Percentiles rank a stretch among this genome's conserved stretches.
phyloP scores from a whole-genome alignment of 768 basidiomycete species.

The Lactarius quietus region DNA sequence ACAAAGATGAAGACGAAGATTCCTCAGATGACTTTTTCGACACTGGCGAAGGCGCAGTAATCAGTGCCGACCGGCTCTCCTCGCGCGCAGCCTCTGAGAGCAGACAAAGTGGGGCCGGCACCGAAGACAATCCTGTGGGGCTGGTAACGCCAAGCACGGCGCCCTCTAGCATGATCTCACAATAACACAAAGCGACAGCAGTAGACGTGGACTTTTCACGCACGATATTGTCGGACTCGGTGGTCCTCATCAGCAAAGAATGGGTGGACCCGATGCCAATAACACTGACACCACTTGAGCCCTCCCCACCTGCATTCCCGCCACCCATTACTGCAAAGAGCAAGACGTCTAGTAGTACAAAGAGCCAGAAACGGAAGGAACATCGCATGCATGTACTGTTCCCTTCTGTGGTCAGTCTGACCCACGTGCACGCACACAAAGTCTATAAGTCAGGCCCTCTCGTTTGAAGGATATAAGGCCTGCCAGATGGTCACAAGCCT shows the following conservation, averaged over 20 bases:
- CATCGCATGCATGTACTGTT: constrained; percentile 32
- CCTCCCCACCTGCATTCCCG: too few relatives aligned
- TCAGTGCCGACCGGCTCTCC: constrained; percentile 43
- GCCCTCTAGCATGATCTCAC: constrained; percentile 24
- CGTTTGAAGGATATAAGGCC: constrained; percentile 70
- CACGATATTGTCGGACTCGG: constrained; percentile 36
- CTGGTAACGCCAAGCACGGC: too few relatives aligned
- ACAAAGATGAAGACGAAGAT: too few relatives aligned
- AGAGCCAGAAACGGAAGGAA: constrained; percentile 41
- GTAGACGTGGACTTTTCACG: constrained; percentile 32
- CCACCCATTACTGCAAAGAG: constrained; percentile 21
- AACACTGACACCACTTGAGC: constrained; percentile 27
- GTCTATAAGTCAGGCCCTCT: constrained; percentile 86
- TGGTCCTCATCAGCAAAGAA: constrained; percentile 43
- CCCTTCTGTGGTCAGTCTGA: constrained; percentile 65
- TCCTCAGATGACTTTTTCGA: constrained; percentile 53
- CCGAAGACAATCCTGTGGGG: too few relatives aligned
- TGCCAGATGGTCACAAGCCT: constrained; percentile 67
- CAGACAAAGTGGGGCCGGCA: constrained; percentile 51
- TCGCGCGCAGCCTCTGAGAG: constrained; percentile 35
- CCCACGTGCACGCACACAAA: constrained; percentile 75
- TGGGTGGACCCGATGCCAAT: constrained; percentile 70
- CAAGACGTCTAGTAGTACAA: constrained; percentile 30
- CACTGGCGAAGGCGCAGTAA: constrained; percentile 31
- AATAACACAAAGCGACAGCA: constrained; percentile 31